Base-by-base conservation (phyloP, 163 green algal genomes). In the Prototheca stagnorum region DNA sequence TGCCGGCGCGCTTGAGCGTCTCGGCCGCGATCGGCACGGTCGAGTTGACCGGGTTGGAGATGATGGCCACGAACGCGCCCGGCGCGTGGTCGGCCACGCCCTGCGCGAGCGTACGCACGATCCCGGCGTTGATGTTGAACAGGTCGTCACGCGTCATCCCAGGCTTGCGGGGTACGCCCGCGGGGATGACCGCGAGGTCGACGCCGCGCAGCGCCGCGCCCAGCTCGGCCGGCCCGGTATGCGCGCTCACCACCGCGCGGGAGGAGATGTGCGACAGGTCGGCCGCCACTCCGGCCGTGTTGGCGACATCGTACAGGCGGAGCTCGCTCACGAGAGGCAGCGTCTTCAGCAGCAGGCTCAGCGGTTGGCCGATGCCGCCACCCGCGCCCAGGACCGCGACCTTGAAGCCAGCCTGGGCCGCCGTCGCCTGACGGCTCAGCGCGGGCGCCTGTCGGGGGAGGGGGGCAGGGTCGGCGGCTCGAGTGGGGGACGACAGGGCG, bases 121-220 rank as follows among this genome's bases (percentile, higher is more conserved):
- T 79, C 35, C 60, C 59, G 3, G 58, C 59, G 28, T 72, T 69
- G 29, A 74, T 69, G 62, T 92, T 91, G 82, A 98, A 98, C 43
- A 98, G 76, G 53, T 98, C 90, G 50, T 98, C 87, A 27, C 90
- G 79, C 20, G 86, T 94, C 90, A 99, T 99, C 61, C 90, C 90
- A 4, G 90, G 90, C 73, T 99, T 99, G 61, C 90, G 79, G 3
- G 90, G 89, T 28, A 97, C 81, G 28, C 90, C 90, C 21, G 90
- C 90, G 2, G 89, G 89, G 52, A 99, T 95, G 64, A 99, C 75
- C 22, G 96, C 88, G 41, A 99, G 62, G 54, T 93, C 75, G 20
- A 56, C 68, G 22, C 82, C 86, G 39, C 77, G 74, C 28, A 95
- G 63, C 0, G 79, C 77, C 22, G 67, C 66, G 0, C 15, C 39